Percentiles rank a stretch among this genome's conserved stretches.
These are phyloP conservation scores for Rhynchospora breviuscula DNA, from an alignment of 176 grass and related monocot genomes.

Conservation along the genomic window DNA sequence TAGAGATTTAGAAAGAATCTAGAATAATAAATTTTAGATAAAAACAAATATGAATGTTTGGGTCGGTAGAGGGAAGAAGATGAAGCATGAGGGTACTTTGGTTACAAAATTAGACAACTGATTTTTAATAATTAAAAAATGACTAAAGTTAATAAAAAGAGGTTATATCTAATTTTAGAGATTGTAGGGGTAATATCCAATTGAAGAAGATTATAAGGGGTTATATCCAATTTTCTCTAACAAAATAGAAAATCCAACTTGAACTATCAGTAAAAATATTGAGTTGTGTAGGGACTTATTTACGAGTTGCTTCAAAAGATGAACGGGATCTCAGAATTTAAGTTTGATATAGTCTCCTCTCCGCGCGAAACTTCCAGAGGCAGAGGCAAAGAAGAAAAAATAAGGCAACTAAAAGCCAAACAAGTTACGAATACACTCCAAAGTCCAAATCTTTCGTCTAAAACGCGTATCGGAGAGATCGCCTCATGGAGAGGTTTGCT, in stretches of 20 bases:
- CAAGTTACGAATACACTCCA: background rate
- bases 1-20: too few relatives aligned
- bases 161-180: too few relatives aligned
- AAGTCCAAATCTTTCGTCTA: background rate
- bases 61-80: too few relatives aligned
- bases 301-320: background rate
- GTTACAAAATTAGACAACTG: too few relatives aligned
- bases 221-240: too few relatives aligned
- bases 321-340: background rate
- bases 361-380: conserved; percentile 2
- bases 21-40: too few relatives aligned
- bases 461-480: background rate
- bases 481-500: conserved; percentile 9
- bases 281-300: background rate
- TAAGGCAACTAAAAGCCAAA: background rate
- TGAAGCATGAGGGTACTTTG: too few relatives aligned
- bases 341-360: conserved; percentile 8
- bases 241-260: background rate
- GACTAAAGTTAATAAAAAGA: too few relatives aligned
- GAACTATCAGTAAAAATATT: background rate
- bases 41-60: too few relatives aligned
- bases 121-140: too few relatives aligned
- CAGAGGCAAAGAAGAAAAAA: background rate
- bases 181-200: too few relatives aligned
- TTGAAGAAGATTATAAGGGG: too few relatives aligned